A percentile compares a stretch with the other conserved stretches of the same genome.
phyloP scores from a whole-genome alignment of 805 yeast genomes.

The Saccharomycopsis selenospora region DNA sequence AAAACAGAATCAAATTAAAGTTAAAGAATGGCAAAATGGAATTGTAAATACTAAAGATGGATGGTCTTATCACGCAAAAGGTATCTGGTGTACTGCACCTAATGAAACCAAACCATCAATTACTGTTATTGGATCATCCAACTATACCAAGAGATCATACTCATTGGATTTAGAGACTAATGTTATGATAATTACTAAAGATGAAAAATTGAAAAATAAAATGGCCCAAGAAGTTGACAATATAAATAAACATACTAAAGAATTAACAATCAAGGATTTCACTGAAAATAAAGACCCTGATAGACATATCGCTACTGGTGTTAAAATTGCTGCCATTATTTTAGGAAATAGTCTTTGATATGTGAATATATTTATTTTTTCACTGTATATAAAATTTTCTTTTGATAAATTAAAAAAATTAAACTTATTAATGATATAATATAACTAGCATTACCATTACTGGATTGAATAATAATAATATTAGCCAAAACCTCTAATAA shows the following conservation, averaged over 20 bases:
- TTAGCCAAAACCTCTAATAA: neutral
- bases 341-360: slow-evolving; percentile 47
- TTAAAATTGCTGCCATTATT: slow-evolving; percentile 57
- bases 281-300: slow-evolving; percentile 40
- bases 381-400: neutral
- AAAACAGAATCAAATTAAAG: slow-evolving; percentile 32
- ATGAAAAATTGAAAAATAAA: slow-evolving; percentile 44
- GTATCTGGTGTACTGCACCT: slow-evolving; percentile 73
- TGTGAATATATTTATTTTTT: neutral
- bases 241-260: slow-evolving; percentile 44
- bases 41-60: slow-evolving; percentile 73
- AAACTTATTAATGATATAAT: neutral
- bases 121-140: slow-evolving; percentile 86
- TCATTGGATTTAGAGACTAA: slow-evolving; percentile 83
- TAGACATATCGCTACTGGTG: slow-evolving; percentile 54
- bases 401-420: neutral
- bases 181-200: slow-evolving; percentile 69
- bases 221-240: slow-evolving; percentile 62
- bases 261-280: slow-evolving; percentile 55
- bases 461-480: neutral
- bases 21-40: slow-evolving; percentile 86
- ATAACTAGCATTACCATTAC: neutral
- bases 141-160: slow-evolving; percentile 87
- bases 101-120: slow-evolving; percentile 53
- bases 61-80: slow-evolving; percentile 98